Evolutionary conservation across 2,329 filamentous ascomycete species (phyloP), one percentile per base, ranked within the genome.

Genomic region (Colletotrichum aenigma): DNA sequence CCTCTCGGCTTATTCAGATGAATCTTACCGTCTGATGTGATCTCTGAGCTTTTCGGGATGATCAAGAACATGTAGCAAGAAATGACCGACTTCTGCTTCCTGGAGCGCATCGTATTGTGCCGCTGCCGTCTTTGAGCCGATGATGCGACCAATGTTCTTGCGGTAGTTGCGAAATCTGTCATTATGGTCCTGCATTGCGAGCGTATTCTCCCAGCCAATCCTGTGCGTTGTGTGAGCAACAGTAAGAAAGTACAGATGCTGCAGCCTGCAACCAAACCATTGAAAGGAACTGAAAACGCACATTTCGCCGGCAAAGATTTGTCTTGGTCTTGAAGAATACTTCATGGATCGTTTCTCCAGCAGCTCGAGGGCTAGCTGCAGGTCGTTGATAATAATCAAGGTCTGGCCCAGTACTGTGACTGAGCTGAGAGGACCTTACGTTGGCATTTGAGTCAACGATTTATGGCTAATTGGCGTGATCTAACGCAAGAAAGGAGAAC

Each of bases 51-150:
- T 77, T 4, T 84, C 78, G 0, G 86, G 87, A 0, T 84, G 80
- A 1, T 86, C 78, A 21, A 87, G 79, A 1, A 88, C 76, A 12
- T 85, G 84, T 30, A 87, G 79, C 13, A 90, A 79, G 56, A 89
- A 87, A 4, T 85, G 85, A 3, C 83, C 81, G 4, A 83, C 83
- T 72, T 90, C 88, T 2, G 80, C 79, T 56, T 90, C 86, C 73
- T 89, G 87, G 1, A 88, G 43, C 0, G 74, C 36, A 43, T 87
- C 80, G 73, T 87, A 89, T 24, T 85, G 83, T 2, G 84, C 75
- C 1, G 86, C 83, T 0, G 82, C 77, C 0, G 77, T 71, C 43
- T 86, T 86, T 1, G 87, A 85, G 1, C 89, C 89, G 7, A 91
- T 81, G 15, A 86, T 81, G n/a, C 84, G 82, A 30, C 83, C 81